Conservation (phyloP, 352 stramenopile species). For the Globisporangium irregulare region DNA sequence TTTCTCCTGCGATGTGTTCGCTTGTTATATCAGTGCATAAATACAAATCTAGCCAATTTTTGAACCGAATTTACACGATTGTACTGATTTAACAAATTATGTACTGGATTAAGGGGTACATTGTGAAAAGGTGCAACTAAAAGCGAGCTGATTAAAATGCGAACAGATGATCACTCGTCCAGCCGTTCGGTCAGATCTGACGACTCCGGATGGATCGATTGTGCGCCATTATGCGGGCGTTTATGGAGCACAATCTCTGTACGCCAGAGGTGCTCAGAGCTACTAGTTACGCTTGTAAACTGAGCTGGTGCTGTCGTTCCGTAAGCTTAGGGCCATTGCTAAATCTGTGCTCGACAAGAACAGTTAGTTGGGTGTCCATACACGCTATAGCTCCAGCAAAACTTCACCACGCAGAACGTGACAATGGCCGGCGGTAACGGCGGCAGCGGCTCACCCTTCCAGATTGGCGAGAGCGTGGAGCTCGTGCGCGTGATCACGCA, state of each 20-base stretch:
- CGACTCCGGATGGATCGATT: neutral
- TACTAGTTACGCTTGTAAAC: neutral
- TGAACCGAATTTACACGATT: too few relatives aligned
- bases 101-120: neutral
- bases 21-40: neutral
- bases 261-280: neutral
- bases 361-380: too few relatives aligned
- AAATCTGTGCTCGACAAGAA: neutral
- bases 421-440: neutral
- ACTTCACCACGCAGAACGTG: neutral
- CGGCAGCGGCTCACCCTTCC: slow-evolving; percentile 39
- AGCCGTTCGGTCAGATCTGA: too few relatives aligned
- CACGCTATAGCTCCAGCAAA: neutral
- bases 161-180: neutral
- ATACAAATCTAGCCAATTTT: neutral
- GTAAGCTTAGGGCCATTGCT: neutral
- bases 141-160: neutral
- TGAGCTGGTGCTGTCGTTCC: neutral
- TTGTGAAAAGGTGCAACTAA: neutral
- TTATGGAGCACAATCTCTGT: neutral
- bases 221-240: neutral
- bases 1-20: neutral
- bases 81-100: neutral
- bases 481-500: slow-evolving; percentile 48
- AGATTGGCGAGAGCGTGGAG: slow-evolving; percentile 50